phyloP scores from a whole-genome alignment of 495 filamentous ascomycete genomes.

The Jackrogersella multiformis region DNA sequence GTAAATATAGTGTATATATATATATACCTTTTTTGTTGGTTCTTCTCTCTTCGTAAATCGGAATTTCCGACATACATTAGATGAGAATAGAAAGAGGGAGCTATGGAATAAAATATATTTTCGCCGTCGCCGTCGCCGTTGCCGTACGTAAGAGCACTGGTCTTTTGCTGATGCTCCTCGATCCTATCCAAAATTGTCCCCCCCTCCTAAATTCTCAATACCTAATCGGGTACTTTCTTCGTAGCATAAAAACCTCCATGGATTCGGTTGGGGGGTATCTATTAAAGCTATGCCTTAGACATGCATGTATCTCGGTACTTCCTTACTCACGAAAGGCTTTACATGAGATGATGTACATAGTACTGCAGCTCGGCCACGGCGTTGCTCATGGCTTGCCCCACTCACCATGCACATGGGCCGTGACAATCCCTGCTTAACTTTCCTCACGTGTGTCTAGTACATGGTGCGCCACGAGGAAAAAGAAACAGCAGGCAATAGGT shows the following conservation, averaged over 20 bases:
- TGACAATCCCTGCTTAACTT: slow-evolving; percentile 37
- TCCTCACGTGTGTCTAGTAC: slow-evolving; percentile 39
- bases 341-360: slow-evolving; percentile 34
- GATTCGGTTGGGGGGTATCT: slow-evolving; percentile 6
- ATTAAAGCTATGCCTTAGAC: neutral
- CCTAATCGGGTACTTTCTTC: slow-evolving; percentile 19
- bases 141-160: slow-evolving; percentile 1
- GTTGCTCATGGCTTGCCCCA: slow-evolving; percentile 36
- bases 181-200: slow-evolving; percentile 34
- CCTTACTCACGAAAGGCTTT: neutral
- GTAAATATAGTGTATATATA: neutral
- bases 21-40: neutral
- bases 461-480: slow-evolving; percentile 40
- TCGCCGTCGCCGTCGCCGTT: slow-evolving; percentile 1
- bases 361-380: slow-evolving; percentile 31
- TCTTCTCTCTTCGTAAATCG: slow-evolving; percentile 18
- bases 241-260: neutral
- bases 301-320: slow-evolving; percentile 7
- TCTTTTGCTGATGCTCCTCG: slow-evolving; percentile 24
- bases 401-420: slow-evolving; percentile 38
- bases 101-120: slow-evolving; percentile 5
- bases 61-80: slow-evolving; percentile 11
- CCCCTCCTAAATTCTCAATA: neutral
- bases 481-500: slow-evolving; percentile 37
- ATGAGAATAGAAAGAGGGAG: slow-evolving; percentile 1